phyloP scores from a whole-genome alignment of 352 stramenopile species.

The Globisporangium irregulare region DNA sequence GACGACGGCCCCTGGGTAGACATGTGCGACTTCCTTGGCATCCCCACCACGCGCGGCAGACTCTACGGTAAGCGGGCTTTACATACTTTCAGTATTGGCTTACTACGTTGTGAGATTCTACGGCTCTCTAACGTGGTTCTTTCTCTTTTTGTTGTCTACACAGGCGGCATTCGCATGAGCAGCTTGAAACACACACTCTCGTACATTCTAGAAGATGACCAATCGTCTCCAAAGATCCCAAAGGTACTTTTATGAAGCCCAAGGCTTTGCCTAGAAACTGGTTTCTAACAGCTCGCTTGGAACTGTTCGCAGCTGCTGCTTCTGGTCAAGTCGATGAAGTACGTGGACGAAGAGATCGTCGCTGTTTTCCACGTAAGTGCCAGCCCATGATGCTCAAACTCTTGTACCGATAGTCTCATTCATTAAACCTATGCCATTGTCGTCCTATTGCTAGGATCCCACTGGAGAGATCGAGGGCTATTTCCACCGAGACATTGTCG shows the following conservation, averaged over 20 bases:
- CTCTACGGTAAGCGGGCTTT: slow-evolving; percentile 50
- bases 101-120: background rate
- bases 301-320: slow-evolving; percentile 46
- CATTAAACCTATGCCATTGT: background rate
- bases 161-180: slow-evolving; percentile 69
- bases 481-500: slow-evolving; percentile 77
- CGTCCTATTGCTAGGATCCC: slow-evolving; percentile 48
- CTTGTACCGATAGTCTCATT: background rate
- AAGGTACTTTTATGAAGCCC: slow-evolving; percentile 26
- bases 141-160: background rate
- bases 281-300: background rate
- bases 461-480: slow-evolving; percentile 77
- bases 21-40: slow-evolving; percentile 64
- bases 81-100: background rate
- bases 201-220: slow-evolving; percentile 58
- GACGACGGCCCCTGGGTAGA: slow-evolving; percentile 80
- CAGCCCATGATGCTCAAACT: background rate
- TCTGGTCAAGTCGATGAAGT: slow-evolving; percentile 78
- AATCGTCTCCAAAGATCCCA: slow-evolving; percentile 51
- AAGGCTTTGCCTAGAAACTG: background rate
- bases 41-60: slow-evolving; percentile 40
- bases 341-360: slow-evolving; percentile 81
- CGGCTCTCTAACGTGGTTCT: background rate
- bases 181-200: slow-evolving; percentile 55
- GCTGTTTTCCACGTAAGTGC: slow-evolving; percentile 67